A percentile compares a stretch with the other conserved stretches of the same genome.
phyloP scores from a whole-genome alignment of 768 basidiomycete species.

The Phanerochaete carnosa region DNA sequence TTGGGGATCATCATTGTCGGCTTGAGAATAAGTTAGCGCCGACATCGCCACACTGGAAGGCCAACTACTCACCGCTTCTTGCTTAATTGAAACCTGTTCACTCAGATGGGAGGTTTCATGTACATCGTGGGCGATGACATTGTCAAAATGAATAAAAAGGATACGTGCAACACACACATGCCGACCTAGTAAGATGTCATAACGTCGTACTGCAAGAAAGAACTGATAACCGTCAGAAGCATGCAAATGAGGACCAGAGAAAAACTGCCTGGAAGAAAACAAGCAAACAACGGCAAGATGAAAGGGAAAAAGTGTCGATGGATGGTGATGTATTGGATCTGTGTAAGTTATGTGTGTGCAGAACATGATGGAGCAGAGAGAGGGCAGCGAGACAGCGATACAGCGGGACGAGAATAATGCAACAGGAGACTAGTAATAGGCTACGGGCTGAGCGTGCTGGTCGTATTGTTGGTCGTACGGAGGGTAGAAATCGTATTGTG shows the following conservation, averaged over 20 bases:
- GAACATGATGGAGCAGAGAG: constrained; percentile 26
- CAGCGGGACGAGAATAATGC: constrained; percentile 11
- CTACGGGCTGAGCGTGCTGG: constrained; percentile 26
- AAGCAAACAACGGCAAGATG: neutral
- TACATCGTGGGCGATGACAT: neutral
- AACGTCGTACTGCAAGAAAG: neutral
- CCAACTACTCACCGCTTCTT: neutral
- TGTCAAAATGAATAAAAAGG: neutral
- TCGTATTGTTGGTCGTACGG: constrained; percentile 39
- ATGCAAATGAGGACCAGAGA: neutral
- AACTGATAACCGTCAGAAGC: neutral
- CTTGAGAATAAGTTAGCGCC: neutral
- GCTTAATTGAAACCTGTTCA: neutral
- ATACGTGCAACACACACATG: neutral
- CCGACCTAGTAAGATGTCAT: neutral
- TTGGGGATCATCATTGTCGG: neutral
- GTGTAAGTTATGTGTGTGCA: constrained; percentile 14
- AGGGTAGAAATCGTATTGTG: constrained; percentile 65
- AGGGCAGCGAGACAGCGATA: constrained; percentile 14
- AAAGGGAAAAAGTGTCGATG: neutral
- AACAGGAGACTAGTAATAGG: constrained; percentile 53
- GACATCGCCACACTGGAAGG: neutral
- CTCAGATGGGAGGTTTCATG: neutral
- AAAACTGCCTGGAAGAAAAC: neutral
- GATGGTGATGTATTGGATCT: neutral